Conservation (phyloP, 2,329 filamentous ascomycete species). For the Beauveria sp. region DNA sequence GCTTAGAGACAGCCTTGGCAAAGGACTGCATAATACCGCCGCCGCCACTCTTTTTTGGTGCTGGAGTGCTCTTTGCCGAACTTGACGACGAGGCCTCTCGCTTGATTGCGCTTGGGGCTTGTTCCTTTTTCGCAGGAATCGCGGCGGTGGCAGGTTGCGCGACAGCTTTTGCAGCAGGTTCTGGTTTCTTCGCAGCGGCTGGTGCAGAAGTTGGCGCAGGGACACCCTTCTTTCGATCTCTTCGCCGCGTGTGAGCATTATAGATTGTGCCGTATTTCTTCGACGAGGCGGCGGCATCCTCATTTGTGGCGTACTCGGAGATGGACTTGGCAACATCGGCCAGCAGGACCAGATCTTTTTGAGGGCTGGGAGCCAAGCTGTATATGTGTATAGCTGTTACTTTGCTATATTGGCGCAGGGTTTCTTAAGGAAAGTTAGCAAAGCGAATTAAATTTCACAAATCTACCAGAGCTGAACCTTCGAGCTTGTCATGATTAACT, state of each 20-base stretch:
- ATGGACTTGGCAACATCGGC: constrained; percentile 62
- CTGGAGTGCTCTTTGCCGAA: constrained; percentile 22
- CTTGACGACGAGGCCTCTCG: constrained; percentile 21
- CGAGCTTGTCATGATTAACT: constrained; percentile 63
- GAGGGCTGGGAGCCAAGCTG: constrained; percentile 64
- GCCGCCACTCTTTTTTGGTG: constrained; percentile 52
- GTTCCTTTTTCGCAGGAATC: background rate
- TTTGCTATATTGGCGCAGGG: constrained; percentile 60
- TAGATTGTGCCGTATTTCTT: constrained; percentile 65
- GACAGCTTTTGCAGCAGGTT: constrained; percentile 16
- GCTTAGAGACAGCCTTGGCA: constrained; percentile 47
- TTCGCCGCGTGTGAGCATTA: constrained; percentile 57
- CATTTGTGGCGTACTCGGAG: constrained; percentile 43
- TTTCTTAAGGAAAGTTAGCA: constrained; percentile 9
- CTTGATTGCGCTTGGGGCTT: constrained; percentile 12
- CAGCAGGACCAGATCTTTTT: constrained; percentile 63
- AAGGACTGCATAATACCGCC: constrained; percentile 71
- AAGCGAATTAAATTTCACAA: background rate
- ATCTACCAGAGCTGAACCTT: constrained; percentile 38
- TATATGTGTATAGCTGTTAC: constrained; percentile 80
- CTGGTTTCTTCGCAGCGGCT: constrained; percentile 24
- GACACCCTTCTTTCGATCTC: constrained; percentile 33
- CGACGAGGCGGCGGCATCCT: constrained; percentile 52
- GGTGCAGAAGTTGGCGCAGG: constrained; percentile 17
- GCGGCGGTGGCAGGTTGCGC: constrained; percentile 14